These are phyloP conservation scores for Candida silvatica DNA, from an alignment of 805 yeast genomes.

Conservation along the genomic window DNA sequence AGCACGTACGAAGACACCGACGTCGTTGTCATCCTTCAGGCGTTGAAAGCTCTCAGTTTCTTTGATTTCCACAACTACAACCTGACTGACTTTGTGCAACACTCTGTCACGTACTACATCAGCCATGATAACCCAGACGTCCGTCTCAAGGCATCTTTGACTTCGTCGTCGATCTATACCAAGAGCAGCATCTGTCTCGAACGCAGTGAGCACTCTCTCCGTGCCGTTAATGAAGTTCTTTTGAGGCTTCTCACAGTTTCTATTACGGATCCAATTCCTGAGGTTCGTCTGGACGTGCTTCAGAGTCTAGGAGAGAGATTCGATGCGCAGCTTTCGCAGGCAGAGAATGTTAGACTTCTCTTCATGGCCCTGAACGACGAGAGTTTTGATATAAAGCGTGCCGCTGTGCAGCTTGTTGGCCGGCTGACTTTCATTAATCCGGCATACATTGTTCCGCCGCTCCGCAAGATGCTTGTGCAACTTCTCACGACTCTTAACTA, in stretches of 20 bases:
- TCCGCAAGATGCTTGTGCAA: constrained; percentile 80
- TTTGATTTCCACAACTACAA: constrained; percentile 73
- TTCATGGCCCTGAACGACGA: constrained; percentile 92
- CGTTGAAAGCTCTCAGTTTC: constrained; percentile 64
- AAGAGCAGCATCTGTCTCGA: constrained; percentile 81
- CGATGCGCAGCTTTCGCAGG: constrained; percentile 91
- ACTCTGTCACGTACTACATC: constrained; percentile 74
- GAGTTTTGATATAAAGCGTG: constrained; percentile 70
- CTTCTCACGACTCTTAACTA: constrained; percentile 78
- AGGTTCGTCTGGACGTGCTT: constrained; percentile 74
- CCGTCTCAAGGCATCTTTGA: constrained; percentile 74
- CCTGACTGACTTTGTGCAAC: constrained; percentile 79
- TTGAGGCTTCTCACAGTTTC: constrained; percentile 74
- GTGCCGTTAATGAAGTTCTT: constrained; percentile 78
- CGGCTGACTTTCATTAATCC: constrained; percentile 82
- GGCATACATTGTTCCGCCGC: constrained; percentile 89
- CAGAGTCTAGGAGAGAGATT: constrained; percentile 63
- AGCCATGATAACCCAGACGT: constrained; percentile 76
- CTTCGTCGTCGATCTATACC: constrained; percentile 69
- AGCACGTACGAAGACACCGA: constrained; percentile 21
- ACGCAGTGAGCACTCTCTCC: constrained; percentile 70
- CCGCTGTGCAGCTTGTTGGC: constrained; percentile 73
- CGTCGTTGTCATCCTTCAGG: constrained; percentile 53
- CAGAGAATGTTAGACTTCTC: constrained; percentile 76
- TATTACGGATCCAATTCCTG: constrained; percentile 82